Conservation (phyloP, 2,329 filamentous ascomycete species). For the Fonsecaea erecta region DNA sequence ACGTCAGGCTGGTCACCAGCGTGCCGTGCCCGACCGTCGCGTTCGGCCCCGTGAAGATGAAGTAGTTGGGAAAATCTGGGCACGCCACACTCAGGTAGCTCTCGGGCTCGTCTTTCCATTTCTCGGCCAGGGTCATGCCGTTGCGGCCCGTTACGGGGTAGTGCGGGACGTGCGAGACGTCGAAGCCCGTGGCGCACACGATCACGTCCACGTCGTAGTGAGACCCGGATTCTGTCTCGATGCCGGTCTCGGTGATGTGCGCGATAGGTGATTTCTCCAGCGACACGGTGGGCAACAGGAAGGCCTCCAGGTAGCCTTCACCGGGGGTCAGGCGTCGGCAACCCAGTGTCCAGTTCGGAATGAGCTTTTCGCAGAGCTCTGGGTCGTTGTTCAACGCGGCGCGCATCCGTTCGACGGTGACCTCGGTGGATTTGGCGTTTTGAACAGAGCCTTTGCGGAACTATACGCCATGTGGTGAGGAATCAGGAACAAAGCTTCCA, state of each 20-base stretch:
- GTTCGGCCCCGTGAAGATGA: constrained; percentile 43
- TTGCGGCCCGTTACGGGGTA: constrained; percentile 44
- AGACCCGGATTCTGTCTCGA: constrained; percentile 36
- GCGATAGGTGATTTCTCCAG: constrained; percentile 43
- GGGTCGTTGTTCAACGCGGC: constrained; percentile 33
- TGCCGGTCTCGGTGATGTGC: constrained; percentile 41
- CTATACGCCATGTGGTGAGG: constrained; percentile 8
- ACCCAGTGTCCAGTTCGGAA: constrained; percentile 43
- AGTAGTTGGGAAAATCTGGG: constrained; percentile 44
- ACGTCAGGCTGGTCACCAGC: constrained; percentile 37
- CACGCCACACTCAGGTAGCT: constrained; percentile 40
- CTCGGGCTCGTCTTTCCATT: constrained; percentile 40
- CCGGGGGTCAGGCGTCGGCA: constrained; percentile 58
- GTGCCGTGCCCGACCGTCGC: constrained; percentile 41
- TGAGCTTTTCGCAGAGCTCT: constrained; percentile 34
- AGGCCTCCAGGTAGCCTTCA: constrained; percentile 57
- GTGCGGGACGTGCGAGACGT: constrained; percentile 45
- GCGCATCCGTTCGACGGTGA: constrained; percentile 28
- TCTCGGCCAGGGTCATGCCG: constrained; percentile 39
- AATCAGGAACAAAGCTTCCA: not conserved
- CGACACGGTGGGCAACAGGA: constrained; percentile 47
- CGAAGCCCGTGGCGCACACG: constrained; percentile 51
- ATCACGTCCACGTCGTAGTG: constrained; percentile 41
- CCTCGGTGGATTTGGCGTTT: constrained; percentile 29
- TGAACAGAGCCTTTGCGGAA: constrained; percentile 30